Evolutionary conservation across 495 filamentous ascomycete genomes (phyloP), one percentile per base, ranked within the genome.

Genomic region (Annulohypoxylon maeteangense): DNA sequence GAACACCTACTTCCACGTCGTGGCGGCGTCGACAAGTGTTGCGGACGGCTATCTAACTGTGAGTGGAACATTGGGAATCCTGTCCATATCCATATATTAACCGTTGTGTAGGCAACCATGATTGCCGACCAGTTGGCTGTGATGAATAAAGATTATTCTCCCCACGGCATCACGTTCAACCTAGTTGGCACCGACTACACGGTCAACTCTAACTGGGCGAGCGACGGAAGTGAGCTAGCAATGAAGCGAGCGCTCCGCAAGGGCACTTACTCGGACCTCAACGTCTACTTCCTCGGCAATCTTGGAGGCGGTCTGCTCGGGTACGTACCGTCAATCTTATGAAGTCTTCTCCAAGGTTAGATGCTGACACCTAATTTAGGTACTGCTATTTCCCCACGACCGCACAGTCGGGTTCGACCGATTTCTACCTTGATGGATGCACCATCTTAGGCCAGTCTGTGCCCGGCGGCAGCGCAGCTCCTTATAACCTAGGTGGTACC

Each of bases 1-100:
- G 54, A 78, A 85, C 36, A 79, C 83, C 22, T 89, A 89, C 76
- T 89, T 91, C 81, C 90, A 91, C 77, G 86, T 91, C 54, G 80
- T 91, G 25, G 82, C 85, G 44, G 34, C 75, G 0, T 84, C 83
- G 4, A 84, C 74, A 18, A 44, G 75, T 0, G 75, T 82, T n/a
- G 76, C 74, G n/a, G 81, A 79, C 55, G 86, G 84, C 54, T 85
- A 85, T 54, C 69, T 90, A 69, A 86, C 84, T 3, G 81, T 85
- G 62, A 42, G 77, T 47, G 36, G 3, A 57, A 7, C n/a, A 38
- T 25, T 2, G 6, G 1, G n/a, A 25, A 14, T 54, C 27, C 25
- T n/a, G 10, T 7, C 20, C 36, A 6, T 31, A 65, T 78, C 6
- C 61, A 32, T 4, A 10, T 57, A 71, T 47, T 68, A 69, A 70